phyloP scores from a whole-genome alignment of 2,329 filamentous ascomycete species.

The Fusarium fujikuroi region DNA sequence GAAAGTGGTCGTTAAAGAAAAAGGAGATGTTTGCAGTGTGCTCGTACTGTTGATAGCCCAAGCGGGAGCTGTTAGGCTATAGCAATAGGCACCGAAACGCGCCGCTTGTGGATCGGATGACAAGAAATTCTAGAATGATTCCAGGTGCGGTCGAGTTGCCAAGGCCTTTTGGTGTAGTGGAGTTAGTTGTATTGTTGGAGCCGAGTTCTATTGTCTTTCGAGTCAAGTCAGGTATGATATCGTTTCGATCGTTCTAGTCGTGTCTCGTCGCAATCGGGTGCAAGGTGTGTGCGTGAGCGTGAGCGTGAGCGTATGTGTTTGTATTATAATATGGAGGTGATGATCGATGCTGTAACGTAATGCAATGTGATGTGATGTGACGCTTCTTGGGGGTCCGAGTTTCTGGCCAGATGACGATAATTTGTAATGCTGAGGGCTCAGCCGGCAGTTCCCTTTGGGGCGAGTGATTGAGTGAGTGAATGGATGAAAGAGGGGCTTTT shows the following conservation, averaged over 20 bases:
- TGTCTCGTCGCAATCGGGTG: constrained; percentile 19
- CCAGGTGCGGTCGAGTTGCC: constrained; percentile 16
- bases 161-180: neutral
- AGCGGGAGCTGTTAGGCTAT: constrained; percentile 20
- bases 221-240: constrained; percentile 1
- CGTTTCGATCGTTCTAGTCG: constrained; percentile 30
- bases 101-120: constrained; percentile 28
- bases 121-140: constrained; percentile 26
- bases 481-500: constrained; percentile 14
- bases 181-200: neutral
- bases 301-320: neutral
- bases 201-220: neutral
- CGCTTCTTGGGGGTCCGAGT: constrained; percentile 5
- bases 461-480: neutral
- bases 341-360: constrained; percentile 8
- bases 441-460: constrained; percentile 13
- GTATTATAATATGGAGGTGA: constrained; percentile 12
- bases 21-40: neutral
- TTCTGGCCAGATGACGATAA: constrained; percentile 32
- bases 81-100: constrained; percentile 15
- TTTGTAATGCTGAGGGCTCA: constrained; percentile 5
- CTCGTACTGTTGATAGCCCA: neutral
- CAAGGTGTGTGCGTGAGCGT: neutral
- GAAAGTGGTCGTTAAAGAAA: neutral
- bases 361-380: constrained; percentile 25